phyloP scores from a whole-genome alignment of 345 rosid genomes.

The Kandelia obovata region DNA sequence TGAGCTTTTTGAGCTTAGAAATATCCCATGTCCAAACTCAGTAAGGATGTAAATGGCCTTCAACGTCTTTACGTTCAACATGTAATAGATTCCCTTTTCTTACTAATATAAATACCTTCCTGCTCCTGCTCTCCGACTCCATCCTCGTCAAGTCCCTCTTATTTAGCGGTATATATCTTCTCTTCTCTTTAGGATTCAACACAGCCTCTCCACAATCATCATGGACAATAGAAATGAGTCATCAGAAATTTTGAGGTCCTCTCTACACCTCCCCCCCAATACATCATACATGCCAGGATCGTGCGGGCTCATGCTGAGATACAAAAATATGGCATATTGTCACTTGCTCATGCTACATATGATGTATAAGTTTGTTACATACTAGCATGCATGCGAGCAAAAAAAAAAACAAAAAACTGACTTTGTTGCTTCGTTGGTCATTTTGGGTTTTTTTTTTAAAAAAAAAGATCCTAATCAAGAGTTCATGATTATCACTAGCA shows the following conservation, averaged over 20 bases:
- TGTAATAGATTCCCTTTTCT: constrained; percentile 8
- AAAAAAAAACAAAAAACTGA: too few relatives aligned
- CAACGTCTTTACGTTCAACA: constrained; percentile 15
- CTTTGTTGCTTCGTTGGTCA: too few relatives aligned
- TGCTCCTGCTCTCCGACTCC: constrained; percentile 11
- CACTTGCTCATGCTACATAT: not conserved
- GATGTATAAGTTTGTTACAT: too few relatives aligned
- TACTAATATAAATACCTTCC: constrained; percentile 31
- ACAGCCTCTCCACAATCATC: not conserved
- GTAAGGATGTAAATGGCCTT: constrained; percentile 7
- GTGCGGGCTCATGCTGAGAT: not conserved
- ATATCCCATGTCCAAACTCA: too few relatives aligned
- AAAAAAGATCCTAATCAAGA: not conserved
- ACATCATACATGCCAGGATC: not conserved
- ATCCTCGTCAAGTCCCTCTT: constrained; percentile 18
- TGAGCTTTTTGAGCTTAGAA: too few relatives aligned
- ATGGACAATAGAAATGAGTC: constrained; percentile 45
- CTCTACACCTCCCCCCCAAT: not conserved
- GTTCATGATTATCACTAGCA: constrained; percentile 16
- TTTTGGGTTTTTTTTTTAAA: too few relatives aligned
- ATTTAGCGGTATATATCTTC: not conserved
- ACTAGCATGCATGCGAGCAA: too few relatives aligned
- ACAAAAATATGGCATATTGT: not conserved
- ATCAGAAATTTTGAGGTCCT: constrained; percentile 43
- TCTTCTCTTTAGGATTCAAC: not conserved